Base-by-base conservation (phyloP, 257 asterid genomes). In the Jacaranda copaia region DNA sequence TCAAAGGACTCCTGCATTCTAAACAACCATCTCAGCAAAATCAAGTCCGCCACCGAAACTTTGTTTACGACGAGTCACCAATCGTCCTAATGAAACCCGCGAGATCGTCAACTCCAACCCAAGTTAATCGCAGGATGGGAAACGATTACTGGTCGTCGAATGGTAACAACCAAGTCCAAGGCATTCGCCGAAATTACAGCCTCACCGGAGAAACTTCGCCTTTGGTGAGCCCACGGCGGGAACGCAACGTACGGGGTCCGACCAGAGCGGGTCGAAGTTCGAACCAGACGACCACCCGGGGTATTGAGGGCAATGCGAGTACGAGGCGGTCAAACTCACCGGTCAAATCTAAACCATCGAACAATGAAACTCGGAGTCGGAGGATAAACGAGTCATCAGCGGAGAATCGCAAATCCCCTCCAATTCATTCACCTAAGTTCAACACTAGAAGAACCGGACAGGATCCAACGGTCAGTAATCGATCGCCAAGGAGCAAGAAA, bases 1-100 rank as follows among this genome's bases (percentile, higher is more conserved):
- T 95, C 66, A 95, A 95, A 78, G 99, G 98, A 3, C 97, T 95
- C 8, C 81, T 95, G 12, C 98, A 90, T 81, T 86, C 95, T 36
- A 81, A 74, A 65, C 85, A 76, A 70, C 78, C 82, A 38, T 58
- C 79, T 0, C 86, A 84, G 81, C 88, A 81, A 36, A 77, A 75
- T 71, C 84, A 77, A 18, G 15, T 74, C 77, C 67, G 71, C 59
- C 81, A 83, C 80, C 89, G 85, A 7, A 92, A 88, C 85, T 81
- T 89, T 40, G 89, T 94, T 19, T 86, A 80, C 84, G 91, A 85
- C 43, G 91, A 82, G n/a, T 86, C 97, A 5, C 89, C 97, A 0
- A 86, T 88, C 73, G 91, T 87, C 35, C 77, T 89, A 2, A 86
- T 85, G 89, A 88, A 82, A 68, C 92, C 96, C 53, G 73, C 89